A percentile compares a stretch with the other conserved stretches of the same genome.
These are phyloP conservation scores for Mortierella sp. DNA, from an alignment of 371 early-diverging fungal genomes.

Conservation along the genomic window DNA sequence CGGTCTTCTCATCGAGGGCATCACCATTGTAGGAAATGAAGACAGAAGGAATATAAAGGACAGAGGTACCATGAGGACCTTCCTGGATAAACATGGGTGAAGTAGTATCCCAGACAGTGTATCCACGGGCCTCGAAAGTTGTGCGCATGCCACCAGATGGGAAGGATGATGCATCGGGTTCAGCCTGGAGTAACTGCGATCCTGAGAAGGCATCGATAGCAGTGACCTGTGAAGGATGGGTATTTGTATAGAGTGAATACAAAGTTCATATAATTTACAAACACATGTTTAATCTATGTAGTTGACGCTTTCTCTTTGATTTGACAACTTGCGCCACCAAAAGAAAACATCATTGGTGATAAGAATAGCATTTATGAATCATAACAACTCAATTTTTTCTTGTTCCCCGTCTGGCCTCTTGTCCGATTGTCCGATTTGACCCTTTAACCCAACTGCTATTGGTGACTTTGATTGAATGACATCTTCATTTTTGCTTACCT, in stretches of 20 bases:
- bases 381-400: slow-evolving; percentile 8
- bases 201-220: slow-evolving; percentile 97
- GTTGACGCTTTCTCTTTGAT: neutral
- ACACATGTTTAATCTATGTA: slow-evolving; percentile 26
- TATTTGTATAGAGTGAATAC: neutral
- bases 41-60: slow-evolving; percentile 97
- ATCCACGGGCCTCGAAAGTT: slow-evolving; percentile 99
- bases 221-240: slow-evolving; percentile 61
- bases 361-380: slow-evolving; percentile 14
- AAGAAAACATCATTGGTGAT: neutral
- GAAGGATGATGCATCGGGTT: slow-evolving; percentile 99
- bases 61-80: slow-evolving; percentile 91
- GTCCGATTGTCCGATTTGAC: neutral
- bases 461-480: neutral
- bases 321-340: neutral
- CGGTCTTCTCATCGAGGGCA: slow-evolving; percentile 98
- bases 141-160: slow-evolving; percentile 98
- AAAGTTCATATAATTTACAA: neutral
- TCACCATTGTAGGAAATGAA: slow-evolving; percentile 99
- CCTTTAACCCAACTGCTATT: neutral
- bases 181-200: slow-evolving; percentile 95
- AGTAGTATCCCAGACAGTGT: slow-evolving; percentile 98
- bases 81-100: slow-evolving; percentile 96
- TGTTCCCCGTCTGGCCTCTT: neutral
- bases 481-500: slow-evolving; percentile 59